Conservation (phyloP, 176 grass and related monocot species). For the Carex parvula region DNA sequence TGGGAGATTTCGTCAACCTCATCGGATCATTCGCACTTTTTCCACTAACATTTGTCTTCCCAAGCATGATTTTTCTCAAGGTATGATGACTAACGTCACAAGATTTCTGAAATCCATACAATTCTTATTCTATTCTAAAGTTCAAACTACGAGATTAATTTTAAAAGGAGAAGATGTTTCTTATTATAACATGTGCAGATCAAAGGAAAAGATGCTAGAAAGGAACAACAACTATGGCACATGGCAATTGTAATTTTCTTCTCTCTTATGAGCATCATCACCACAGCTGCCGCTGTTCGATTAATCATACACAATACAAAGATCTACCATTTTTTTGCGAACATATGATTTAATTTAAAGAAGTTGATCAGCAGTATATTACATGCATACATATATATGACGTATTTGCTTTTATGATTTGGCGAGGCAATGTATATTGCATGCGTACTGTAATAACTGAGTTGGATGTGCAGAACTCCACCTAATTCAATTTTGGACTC, state of each 20-base stretch:
- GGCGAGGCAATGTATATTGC: neutral
- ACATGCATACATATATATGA: too few relatives aligned
- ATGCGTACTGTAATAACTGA: neutral
- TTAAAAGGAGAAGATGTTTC: neutral
- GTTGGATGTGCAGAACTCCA: neutral
- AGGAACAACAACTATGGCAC: constrained; percentile 53
- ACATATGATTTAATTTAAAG: constrained; percentile 26
- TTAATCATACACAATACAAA: constrained; percentile 51
- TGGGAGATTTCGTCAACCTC: constrained; percentile 92
- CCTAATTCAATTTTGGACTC: too few relatives aligned
- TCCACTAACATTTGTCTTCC: constrained; percentile 78
- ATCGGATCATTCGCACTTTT: constrained; percentile 79
- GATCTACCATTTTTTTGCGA: constrained; percentile 62
- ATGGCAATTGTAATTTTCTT: constrained; percentile 47
- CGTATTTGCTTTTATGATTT: neutral
- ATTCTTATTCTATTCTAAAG: neutral
- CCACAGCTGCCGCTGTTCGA: constrained; percentile 49
- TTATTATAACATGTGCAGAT: constrained; percentile 29
- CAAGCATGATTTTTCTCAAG: constrained; percentile 79
- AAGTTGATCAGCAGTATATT: neutral
- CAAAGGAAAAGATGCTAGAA: constrained; percentile 30
- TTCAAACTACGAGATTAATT: too few relatives aligned
- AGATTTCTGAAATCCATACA: too few relatives aligned
- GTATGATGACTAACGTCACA: constrained; percentile 1
- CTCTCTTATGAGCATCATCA: constrained; percentile 39